Conservation (phyloP, 2,329 filamentous ascomycete genomes). For the Aspergillus carbonarius region DNA sequence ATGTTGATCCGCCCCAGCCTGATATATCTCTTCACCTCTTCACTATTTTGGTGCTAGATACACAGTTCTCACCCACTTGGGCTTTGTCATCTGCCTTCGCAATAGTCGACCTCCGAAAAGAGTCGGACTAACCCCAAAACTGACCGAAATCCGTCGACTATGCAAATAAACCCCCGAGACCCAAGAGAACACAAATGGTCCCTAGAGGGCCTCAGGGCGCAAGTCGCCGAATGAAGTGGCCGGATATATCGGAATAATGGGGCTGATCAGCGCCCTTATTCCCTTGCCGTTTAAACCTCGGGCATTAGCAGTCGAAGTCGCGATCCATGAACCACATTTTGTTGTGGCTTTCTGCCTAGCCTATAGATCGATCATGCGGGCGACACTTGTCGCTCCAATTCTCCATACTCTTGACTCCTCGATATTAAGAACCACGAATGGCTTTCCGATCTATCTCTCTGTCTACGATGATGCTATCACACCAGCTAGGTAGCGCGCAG, state of each 20-base stretch:
- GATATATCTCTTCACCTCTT: not conserved
- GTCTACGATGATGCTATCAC: not conserved
- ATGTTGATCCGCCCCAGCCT: not conserved
- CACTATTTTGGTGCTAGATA: not conserved
- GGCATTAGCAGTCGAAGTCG: not conserved
- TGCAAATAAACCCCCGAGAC: not conserved
- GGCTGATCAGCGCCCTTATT: conserved; percentile 1
- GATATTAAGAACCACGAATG: not conserved
- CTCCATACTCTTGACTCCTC: not conserved
- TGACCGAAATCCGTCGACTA: not conserved
- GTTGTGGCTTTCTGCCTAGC: not conserved
- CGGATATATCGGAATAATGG: conserved; percentile 4
- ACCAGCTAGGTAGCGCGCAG: not conserved
- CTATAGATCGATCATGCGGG: not conserved
- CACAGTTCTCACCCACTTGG: not conserved
- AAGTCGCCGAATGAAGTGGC: not conserved
- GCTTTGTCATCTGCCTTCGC: not conserved
- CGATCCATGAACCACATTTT: not conserved
- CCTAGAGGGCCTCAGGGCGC: not conserved
- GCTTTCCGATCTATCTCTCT: not conserved
- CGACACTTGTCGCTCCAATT: not conserved
- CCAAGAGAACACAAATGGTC: not conserved
- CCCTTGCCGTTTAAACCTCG: not conserved
- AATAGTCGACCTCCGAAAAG: not conserved
- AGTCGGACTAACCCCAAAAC: not conserved